phyloP scores from a whole-genome alignment of 164 flowering plant genomes.

The Stephania cephalantha region DNA sequence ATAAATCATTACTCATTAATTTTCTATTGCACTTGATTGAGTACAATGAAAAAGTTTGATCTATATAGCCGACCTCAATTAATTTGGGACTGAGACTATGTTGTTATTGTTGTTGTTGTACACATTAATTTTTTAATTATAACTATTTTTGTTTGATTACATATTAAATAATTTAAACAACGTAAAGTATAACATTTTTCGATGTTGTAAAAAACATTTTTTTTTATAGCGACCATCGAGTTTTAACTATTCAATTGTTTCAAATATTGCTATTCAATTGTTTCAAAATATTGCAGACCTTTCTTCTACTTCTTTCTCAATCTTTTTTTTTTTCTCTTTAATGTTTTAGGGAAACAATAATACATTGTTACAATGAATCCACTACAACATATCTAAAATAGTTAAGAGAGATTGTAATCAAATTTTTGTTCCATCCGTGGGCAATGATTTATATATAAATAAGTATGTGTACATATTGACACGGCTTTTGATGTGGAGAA shows the following conservation, averaged over 20 bases:
- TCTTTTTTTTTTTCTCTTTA: neutral
- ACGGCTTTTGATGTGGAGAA: neutral
- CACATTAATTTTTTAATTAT: too few species aligned
- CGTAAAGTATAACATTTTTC: too few species aligned
- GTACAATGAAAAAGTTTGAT: too few species aligned
- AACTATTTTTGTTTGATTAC: too few species aligned
- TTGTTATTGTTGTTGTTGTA: too few species aligned
- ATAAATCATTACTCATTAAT: too few species aligned
- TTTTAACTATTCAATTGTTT: neutral
- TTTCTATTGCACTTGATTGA: too few species aligned
- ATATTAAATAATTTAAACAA: too few species aligned
- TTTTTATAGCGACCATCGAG: neutral
- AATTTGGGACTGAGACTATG: too few species aligned
- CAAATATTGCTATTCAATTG: neutral
- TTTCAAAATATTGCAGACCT: neutral
- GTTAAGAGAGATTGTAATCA: neutral
- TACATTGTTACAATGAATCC: neutral
- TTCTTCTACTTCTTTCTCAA: neutral
- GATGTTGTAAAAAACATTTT: too few species aligned
- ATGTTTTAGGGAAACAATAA: neutral
- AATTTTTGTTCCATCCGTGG: neutral
- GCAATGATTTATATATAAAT: neutral
- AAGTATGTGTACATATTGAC: neutral
- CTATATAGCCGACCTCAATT: too few species aligned
- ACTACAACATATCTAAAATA: neutral